A percentile compares a stretch with the other conserved stretches of the same genome.
These are phyloP conservation scores for Cyberlindnera samutprakarnensis DNA, from an alignment of 805 yeast genomes.

Conservation along the genomic window DNA sequence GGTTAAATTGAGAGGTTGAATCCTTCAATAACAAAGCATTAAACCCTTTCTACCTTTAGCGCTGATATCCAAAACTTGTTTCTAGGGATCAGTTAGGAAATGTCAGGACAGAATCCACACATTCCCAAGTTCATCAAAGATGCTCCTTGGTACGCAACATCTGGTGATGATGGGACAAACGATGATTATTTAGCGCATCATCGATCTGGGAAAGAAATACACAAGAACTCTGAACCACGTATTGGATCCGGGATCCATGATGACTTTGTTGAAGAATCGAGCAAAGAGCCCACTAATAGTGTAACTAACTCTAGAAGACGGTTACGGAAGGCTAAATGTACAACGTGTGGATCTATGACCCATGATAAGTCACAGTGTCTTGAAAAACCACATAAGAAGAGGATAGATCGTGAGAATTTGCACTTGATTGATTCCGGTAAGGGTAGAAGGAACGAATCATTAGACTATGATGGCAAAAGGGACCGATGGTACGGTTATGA, in stretches of 20 bases:
- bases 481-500: slow-evolving; percentile 59
- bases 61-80: too few species aligned
- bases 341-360: slow-evolving; percentile 46
- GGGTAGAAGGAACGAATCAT: slow-evolving; percentile 18
- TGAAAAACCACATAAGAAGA: slow-evolving; percentile 42
- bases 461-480: slow-evolving; percentile 24
- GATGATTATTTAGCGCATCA: slow-evolving; percentile 53
- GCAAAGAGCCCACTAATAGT: background rate
- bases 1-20: too few species aligned
- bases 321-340: slow-evolving; percentile 34
- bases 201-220: slow-evolving; percentile 24
- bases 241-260: slow-evolving; percentile 53
- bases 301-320: slow-evolving; percentile 3
- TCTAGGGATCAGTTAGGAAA: too few species aligned
- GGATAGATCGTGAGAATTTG: slow-evolving; percentile 7
- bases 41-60: too few species aligned
- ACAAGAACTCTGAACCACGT: slow-evolving; percentile 40
- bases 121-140: slow-evolving; percentile 33
- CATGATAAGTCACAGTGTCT: slow-evolving; percentile 50
- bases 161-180: slow-evolving; percentile 10
- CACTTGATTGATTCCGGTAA: background rate
- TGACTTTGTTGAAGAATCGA: slow-evolving; percentile 23
- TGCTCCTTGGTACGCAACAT: slow-evolving; percentile 34
- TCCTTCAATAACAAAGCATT: too few species aligned
- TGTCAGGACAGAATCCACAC: slow-evolving; percentile 24